These are phyloP conservation scores for Zygotorulaspora mrakii DNA, from an alignment of 1,139 yeast genomes.

Conservation along the genomic window DNA sequence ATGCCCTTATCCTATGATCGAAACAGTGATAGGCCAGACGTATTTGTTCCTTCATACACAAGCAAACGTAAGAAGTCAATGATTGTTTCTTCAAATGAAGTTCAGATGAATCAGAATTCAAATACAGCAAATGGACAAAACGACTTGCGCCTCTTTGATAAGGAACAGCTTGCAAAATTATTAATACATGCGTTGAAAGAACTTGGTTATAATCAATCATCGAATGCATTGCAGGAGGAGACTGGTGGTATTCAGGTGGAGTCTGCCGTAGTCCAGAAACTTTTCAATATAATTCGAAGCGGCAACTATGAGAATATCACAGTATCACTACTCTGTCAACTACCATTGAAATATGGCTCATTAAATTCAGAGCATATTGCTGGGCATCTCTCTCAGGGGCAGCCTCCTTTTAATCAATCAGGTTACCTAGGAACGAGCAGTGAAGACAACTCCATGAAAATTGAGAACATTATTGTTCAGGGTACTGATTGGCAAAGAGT, in stretches of 20 bases:
- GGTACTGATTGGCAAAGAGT: constrained; percentile 20
- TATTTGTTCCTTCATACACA: constrained; percentile 15
- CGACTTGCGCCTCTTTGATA: constrained; percentile 16
- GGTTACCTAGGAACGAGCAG: constrained; percentile 14
- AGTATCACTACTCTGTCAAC: constrained; percentile 20
- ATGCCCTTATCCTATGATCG: constrained; percentile 15
- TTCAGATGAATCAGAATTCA: not conserved
- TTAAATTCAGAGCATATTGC: constrained; percentile 34
- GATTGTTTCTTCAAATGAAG: constrained; percentile 6
- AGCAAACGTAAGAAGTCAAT: constrained; percentile 12
- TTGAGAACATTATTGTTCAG: constrained; percentile 17
- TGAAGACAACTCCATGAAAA: constrained; percentile 20
- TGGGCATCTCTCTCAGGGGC: constrained; percentile 1
- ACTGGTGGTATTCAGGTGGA: constrained; percentile 41
- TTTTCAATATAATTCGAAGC: constrained; percentile 40
- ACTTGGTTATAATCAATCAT: constrained; percentile 45
- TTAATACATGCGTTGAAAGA: constrained; percentile 49
- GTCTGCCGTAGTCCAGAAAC: constrained; percentile 42
- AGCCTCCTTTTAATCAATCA: constrained; percentile 4
- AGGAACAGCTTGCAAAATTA: constrained; percentile 46
- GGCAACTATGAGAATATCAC: constrained; percentile 42
- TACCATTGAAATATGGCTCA: constrained; percentile 39
- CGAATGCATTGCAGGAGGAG: constrained; percentile 40
- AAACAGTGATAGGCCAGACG: constrained; percentile 13
- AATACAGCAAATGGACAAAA: not conserved